These are phyloP conservation scores for Candida buenavistaensis DNA, from an alignment of 1,139 yeast genomes.

Conservation along the genomic window DNA sequence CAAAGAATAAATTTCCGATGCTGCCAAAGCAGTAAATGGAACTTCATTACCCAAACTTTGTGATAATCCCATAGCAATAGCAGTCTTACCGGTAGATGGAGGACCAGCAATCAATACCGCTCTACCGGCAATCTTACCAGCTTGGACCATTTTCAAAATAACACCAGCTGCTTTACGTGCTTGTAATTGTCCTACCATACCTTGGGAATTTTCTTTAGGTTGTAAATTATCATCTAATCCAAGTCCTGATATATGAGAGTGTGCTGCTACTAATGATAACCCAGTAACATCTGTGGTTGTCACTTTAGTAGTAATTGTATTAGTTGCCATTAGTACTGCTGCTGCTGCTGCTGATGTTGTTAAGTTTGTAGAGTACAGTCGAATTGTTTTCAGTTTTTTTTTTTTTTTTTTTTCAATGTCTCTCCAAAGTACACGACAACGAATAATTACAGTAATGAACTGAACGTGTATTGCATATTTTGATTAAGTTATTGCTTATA, in stretches of 20 bases:
- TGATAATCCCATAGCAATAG: slow-evolving; percentile 95
- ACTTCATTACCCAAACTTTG: slow-evolving; percentile 89
- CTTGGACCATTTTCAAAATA: slow-evolving; percentile 87
- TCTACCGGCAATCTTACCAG: slow-evolving; percentile 94
- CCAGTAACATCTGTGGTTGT: slow-evolving; percentile 51
- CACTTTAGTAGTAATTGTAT: slow-evolving; percentile 36
- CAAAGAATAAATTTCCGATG: slow-evolving; percentile 87
- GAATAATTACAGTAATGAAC: no score
- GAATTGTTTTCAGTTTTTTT: no score
- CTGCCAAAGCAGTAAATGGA: slow-evolving; percentile 94
- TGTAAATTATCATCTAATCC: slow-evolving; percentile 90
- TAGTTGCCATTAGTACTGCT: slow-evolving; percentile 13
- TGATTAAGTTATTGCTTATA: no score
- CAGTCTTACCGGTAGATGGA: slow-evolving; percentile 98
- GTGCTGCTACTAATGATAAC: slow-evolving; percentile 85
- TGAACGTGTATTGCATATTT: no score
- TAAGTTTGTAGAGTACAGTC: no score
- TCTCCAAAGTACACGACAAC: no score
- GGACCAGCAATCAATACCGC: slow-evolving; percentile 97
- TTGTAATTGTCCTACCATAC: slow-evolving; percentile 95
- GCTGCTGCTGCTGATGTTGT: no score
- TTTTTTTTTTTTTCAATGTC: no score
- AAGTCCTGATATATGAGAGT: slow-evolving; percentile 92
- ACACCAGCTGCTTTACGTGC: slow-evolving; percentile 98
- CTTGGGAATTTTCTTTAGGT: slow-evolving; percentile 79